Evolutionary conservation across 2,329 filamentous ascomycete species (phyloP), one percentile per base, ranked within the genome.

Genomic region (Davidsoniella eucalypti): DNA sequence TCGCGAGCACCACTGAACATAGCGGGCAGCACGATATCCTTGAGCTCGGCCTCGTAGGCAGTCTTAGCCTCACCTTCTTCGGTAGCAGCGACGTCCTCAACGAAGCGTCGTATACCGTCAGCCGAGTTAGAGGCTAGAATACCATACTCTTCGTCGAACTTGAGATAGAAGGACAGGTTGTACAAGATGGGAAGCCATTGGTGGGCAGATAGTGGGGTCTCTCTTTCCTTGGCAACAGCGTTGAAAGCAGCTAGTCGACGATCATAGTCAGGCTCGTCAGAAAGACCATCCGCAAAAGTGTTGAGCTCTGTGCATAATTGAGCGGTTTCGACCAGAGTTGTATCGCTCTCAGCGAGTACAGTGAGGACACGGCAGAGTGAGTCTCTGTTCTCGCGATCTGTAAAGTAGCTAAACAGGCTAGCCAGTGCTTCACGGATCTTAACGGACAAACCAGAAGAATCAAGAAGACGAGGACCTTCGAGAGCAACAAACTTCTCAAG

Each of bases 261-360:
- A 56, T 93, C 84, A 60, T 94, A 95, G 64, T 96, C 84, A 1
- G 87, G 82, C 59, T 94, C 84, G 57, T 92, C 86, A 17, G 98
- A 70, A 42, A 80, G 80, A 23, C 73, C 75, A 44, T 70, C 69
- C 1, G 78, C 79, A 58, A 83, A 87, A 0, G 92, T 80, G 59
- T 98, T 96, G 49, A 98, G 71, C 54, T 84, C 80, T 25, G 74
- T 67, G 58, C 87, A 94, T 2, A 95, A 68, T 5, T 67, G 66
- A 2, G 87, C 82, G 52, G 87, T 71, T 49, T 78, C 72, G 21
- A 67, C 61, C 0, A 88, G 67, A 0, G 73, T 70, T 4, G 71
- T 57, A 52, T 86, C 78, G 43, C 76, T 76, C 6, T 72, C 66
- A 1, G 85, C 78, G 54, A 94, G 79, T 16, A 82, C 80, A 12